Evolutionary conservation across 352 stramenopile species (phyloP).

Genomic region (Saprolegnia diclina): DNA sequence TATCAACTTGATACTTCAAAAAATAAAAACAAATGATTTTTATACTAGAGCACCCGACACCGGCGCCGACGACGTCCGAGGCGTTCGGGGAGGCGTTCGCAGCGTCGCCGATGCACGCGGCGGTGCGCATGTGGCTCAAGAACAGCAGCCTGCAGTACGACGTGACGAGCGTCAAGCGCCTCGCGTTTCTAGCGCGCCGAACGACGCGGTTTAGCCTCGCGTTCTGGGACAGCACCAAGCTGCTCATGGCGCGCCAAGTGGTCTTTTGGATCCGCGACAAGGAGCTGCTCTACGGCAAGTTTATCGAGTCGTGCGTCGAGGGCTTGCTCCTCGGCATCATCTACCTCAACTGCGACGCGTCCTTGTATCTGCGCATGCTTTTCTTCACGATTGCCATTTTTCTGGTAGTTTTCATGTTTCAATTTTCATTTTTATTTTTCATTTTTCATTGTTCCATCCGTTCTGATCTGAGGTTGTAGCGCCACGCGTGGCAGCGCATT

Average conservation of each 20-base stretch:
- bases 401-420: constrained; percentile 28
- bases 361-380: constrained; percentile 66
- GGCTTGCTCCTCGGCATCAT: constrained; percentile 74
- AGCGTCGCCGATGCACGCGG: constrained; percentile 49
- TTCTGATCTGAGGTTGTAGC: constrained; percentile 8
- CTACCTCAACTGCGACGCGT: constrained; percentile 50
- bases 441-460: no score
- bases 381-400: constrained; percentile 73
- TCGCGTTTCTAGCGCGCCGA: constrained; percentile 13
- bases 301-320: constrained; percentile 58
- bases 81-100: constrained; percentile 55
- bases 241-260: constrained; percentile 58
- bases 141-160: constrained; percentile 28
- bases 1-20: constrained; percentile 28
- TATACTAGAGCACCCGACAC: neutral
- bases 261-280: constrained; percentile 58
- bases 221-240: constrained; percentile 42
- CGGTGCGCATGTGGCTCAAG: constrained; percentile 44
- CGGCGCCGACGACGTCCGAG: constrained; percentile 23
- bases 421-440: neutral
- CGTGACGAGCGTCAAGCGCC: constrained; percentile 19
- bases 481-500: constrained; percentile 59
- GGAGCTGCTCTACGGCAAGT: constrained; percentile 55
- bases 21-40: no score
- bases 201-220: constrained; percentile 40